Evolutionary conservation across 192 early-diverging fungal species (phyloP).

Genomic region (Cladochytrium replicatum): DNA sequence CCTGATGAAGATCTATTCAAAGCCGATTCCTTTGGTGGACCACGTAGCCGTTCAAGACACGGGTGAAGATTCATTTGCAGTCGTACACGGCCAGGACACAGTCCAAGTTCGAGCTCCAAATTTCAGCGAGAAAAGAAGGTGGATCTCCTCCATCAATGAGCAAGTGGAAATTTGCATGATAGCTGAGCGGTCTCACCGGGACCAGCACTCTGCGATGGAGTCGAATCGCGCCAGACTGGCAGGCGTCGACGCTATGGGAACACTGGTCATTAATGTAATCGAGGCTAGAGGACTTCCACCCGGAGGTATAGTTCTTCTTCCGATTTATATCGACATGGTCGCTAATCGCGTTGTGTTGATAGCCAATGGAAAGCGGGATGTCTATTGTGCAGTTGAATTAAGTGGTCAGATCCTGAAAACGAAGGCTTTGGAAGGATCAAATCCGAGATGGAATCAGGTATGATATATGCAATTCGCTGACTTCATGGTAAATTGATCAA

Average conservation of each 20-base stretch:
- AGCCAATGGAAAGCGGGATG: slow-evolving; percentile 9
- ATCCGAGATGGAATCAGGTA: slow-evolving; percentile 24
- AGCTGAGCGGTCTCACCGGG: no score
- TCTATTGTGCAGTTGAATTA: slow-evolving; percentile 17
- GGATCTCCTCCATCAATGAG: slow-evolving; percentile 37
- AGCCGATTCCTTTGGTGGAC: slow-evolving; percentile 26
- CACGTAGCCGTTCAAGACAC: slow-evolving; percentile 24
- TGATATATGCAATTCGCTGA: no score
- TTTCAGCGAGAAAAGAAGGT: slow-evolving; percentile 44
- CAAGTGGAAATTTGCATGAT: slow-evolving; percentile 10
- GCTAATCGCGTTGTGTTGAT: background rate
- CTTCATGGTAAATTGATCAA: no score
- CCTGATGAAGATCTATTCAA: slow-evolving; percentile 13
- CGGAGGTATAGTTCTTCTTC: slow-evolving; percentile 6
- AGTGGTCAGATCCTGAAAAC: slow-evolving; percentile 20
- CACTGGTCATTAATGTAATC: slow-evolving; percentile 13
- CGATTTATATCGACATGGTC: background rate
- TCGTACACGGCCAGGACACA: slow-evolving; percentile 39
- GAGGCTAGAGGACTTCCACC: slow-evolving; percentile 12
- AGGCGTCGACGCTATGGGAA: slow-evolving; percentile 16
- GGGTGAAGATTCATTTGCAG: slow-evolving; percentile 52
- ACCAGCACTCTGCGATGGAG: slow-evolving; percentile 3
- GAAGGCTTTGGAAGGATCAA: slow-evolving; percentile 8
- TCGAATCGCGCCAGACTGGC: slow-evolving; percentile 8
- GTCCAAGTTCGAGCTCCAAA: slow-evolving; percentile 44